Evolutionary conservation across 1,284 basidiomycete genomes (phyloP).

Genomic region (Ceratobasidium sp.): DNA sequence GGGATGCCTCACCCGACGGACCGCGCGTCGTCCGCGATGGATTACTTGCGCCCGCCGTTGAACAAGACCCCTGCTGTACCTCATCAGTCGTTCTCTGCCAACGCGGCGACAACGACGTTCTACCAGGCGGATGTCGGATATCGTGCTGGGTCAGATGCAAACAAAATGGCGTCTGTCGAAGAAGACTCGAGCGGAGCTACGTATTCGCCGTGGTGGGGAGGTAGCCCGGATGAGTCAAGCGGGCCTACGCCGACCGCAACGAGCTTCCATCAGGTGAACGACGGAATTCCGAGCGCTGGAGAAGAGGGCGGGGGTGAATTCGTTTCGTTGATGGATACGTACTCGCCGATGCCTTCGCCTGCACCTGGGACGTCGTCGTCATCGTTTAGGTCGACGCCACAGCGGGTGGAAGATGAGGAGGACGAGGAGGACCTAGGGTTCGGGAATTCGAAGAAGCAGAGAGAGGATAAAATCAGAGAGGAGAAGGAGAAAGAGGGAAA

Average conservation of each 20-base stretch:
- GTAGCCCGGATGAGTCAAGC: constrained; percentile 60
- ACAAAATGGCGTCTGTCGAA: constrained; percentile 13
- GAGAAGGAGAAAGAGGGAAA: constrained; percentile 50
- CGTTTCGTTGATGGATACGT: constrained; percentile 85
- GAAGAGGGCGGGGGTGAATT: constrained; percentile 69
- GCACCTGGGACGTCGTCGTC: constrained; percentile 50
- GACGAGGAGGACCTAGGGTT: constrained; percentile 92
- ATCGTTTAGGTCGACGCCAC: constrained; percentile 37
- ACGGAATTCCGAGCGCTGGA: constrained; percentile 52
- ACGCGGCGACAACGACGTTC: constrained; percentile 62
- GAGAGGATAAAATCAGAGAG: constrained; percentile 48
- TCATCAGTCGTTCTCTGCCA: constrained; percentile 66
- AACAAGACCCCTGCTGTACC: constrained; percentile 60
- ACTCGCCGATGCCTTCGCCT: constrained; percentile 60
- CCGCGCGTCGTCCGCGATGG: constrained; percentile 79
- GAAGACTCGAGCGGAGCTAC: constrained; percentile 3
- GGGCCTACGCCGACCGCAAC: constrained; percentile 73
- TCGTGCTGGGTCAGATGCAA: constrained; percentile 1
- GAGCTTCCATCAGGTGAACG: constrained; percentile 66
- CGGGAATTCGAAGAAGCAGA: constrained; percentile 72
- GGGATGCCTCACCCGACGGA: constrained; percentile 60
- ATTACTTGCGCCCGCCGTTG: constrained; percentile 62
- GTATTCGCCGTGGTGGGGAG: constrained; percentile 73
- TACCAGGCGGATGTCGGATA: constrained; percentile 54
- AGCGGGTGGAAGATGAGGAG: constrained; percentile 56